phyloP scores from a whole-genome alignment of 495 filamentous ascomycete species.

The Aspergillus ellipticus region DNA sequence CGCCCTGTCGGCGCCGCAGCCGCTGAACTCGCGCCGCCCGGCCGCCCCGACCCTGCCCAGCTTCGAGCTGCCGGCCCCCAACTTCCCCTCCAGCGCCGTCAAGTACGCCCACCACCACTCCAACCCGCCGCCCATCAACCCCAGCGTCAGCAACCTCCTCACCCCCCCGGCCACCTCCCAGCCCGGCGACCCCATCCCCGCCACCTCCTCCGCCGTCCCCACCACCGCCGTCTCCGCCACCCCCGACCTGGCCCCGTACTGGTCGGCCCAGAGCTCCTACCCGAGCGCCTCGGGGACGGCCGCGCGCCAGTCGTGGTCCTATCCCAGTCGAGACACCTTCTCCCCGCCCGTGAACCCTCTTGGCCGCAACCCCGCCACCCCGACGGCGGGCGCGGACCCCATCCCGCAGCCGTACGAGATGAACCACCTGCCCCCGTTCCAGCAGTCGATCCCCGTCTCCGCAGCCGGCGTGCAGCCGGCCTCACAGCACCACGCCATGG shows the following conservation, averaged over 20 bases:
- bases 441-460: constrained; percentile 49
- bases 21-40: constrained; percentile 56
- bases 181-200: constrained; percentile 56
- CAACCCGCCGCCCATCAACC: constrained; percentile 42
- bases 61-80: constrained; percentile 60
- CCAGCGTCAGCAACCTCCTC: constrained; percentile 58
- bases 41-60: constrained; percentile 57
- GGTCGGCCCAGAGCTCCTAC: constrained; percentile 53
- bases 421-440: constrained; percentile 54
- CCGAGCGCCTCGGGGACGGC: constrained; percentile 39
- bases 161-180: constrained; percentile 60
- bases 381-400: constrained; percentile 45
- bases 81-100: constrained; percentile 23
- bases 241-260: constrained; percentile 42
- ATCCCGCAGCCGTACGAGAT: constrained; percentile 58
- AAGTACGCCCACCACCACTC: constrained; percentile 46
- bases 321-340: constrained; percentile 48
- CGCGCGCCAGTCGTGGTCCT: constrained; percentile 42
- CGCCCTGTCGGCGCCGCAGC: constrained; percentile 33
- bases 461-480: constrained; percentile 12
- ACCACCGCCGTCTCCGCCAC: constrained; percentile 30
- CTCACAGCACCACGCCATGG: constrained; percentile 33
- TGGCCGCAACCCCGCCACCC: constrained; percentile 44
- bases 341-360: constrained; percentile 48
- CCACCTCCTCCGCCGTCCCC: constrained; percentile 45